phyloP scores from a whole-genome alignment of 306 rosid species.

The Prosopis cineraria region DNA sequence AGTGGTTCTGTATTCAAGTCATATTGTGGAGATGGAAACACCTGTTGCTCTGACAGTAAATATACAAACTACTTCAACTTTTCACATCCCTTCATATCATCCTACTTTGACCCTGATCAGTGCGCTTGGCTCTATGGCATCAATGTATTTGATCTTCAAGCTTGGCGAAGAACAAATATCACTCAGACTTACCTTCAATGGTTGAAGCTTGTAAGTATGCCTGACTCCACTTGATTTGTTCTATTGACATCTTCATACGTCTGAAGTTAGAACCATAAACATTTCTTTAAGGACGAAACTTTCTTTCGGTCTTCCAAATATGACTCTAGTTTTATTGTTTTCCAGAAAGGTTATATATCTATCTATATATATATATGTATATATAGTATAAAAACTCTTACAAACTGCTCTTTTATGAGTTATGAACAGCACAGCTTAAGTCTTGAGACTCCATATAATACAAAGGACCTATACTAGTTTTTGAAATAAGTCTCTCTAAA shows the following conservation, averaged over 20 bases:
- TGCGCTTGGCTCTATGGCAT: slow-evolving; percentile 81
- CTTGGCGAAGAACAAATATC: slow-evolving; percentile 80
- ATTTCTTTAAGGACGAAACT: too few species aligned
- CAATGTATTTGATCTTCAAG: slow-evolving; percentile 76
- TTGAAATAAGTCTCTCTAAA: background rate
- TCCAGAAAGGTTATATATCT: too few species aligned
- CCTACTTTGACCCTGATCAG: slow-evolving; percentile 51
- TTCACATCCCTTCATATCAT: slow-evolving; percentile 66
- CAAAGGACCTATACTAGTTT: background rate
- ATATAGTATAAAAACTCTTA: background rate
- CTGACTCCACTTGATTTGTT: background rate
- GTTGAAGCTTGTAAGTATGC: slow-evolving; percentile 64
- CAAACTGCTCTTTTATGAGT: background rate
- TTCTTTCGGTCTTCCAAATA: too few species aligned
- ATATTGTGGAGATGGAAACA: slow-evolving; percentile 57
- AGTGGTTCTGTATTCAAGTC: slow-evolving; percentile 75
- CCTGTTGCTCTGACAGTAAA: slow-evolving; percentile 70
- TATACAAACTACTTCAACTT: slow-evolving; percentile 65
- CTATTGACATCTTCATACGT: background rate
- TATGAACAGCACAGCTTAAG: background rate
- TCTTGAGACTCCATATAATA: background rate
- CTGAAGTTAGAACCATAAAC: background rate
- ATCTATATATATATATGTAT: too few species aligned
- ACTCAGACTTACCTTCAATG: slow-evolving; percentile 65
- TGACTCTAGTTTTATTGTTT: too few species aligned